phyloP scores from a whole-genome alignment of 345 rosid species.

The Sisymbrium altissimum region DNA sequence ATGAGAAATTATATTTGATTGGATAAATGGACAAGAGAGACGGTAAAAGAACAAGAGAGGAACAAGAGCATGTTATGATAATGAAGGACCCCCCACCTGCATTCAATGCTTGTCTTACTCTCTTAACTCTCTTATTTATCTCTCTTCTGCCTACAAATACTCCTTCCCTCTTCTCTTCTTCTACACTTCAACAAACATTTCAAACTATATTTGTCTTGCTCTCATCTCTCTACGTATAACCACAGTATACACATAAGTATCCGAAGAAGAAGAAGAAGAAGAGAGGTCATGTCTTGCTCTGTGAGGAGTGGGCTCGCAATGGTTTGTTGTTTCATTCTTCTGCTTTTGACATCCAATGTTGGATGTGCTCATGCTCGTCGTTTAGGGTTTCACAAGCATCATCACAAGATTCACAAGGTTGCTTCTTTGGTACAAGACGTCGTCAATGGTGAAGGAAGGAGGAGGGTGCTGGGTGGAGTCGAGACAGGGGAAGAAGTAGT shows the following conservation, averaged over 20 bases:
- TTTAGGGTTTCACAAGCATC: conserved; percentile 17
- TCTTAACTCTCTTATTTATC: conserved; percentile 11
- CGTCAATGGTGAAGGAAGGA: conserved; percentile 20
- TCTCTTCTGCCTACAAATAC: conserved; percentile 31
- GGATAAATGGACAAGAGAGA: conserved; percentile 12
- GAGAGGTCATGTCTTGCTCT: conserved; percentile 30
- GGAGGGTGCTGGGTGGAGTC: conserved; percentile 20
- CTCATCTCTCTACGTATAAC: neutral
- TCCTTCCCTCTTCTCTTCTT: conserved; percentile 24
- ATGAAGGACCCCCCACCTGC: conserved; percentile 38
- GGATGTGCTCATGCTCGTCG: conserved; percentile 20
- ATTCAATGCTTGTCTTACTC: conserved; percentile 37
- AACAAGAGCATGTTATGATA: conserved; percentile 37
- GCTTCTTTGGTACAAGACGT: neutral
- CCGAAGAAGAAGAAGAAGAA: neutral
- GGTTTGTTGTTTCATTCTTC: conserved; percentile 20
- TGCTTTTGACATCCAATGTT: conserved; percentile 28
- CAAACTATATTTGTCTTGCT: conserved; percentile 9
- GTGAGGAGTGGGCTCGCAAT: neutral
- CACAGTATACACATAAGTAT: neutral
- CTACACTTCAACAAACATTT: conserved; percentile 8
- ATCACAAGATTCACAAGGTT: conserved; percentile 28
- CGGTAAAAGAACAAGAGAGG: conserved; percentile 3
- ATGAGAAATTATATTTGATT: conserved; percentile 18
- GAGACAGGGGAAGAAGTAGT: conserved; percentile 40